Evolutionary conservation across 179 eudicot species (phyloP).

Genomic region (Beta corolliflora): DNA sequence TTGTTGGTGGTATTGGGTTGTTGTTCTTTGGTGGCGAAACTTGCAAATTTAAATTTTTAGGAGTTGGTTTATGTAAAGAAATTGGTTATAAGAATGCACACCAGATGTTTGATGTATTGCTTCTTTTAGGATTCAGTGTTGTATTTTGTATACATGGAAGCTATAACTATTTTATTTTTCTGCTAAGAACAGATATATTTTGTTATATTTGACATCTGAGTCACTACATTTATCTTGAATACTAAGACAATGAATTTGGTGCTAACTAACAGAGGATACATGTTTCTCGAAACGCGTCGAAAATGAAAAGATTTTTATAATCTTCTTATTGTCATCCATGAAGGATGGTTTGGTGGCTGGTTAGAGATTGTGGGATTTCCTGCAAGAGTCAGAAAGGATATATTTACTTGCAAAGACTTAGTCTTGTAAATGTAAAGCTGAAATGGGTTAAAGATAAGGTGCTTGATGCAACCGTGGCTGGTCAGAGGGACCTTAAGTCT

Average conservation of each 20-base stretch:
- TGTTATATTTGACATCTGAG: too few species aligned
- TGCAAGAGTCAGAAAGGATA: slow-evolving; percentile 31
- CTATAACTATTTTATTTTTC: too few species aligned
- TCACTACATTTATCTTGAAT: background rate
- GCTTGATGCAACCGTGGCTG: slow-evolving; percentile 64
- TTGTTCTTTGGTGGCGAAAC: slow-evolving; percentile 11
- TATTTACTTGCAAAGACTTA: slow-evolving; percentile 47
- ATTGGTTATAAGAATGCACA: slow-evolving; percentile 8
- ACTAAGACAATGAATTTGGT: background rate
- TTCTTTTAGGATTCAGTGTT: background rate
- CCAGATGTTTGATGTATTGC: slow-evolving; percentile 31
- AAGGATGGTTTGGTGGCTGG: slow-evolving; percentile 49
- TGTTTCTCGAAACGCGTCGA: slow-evolving; percentile 6
- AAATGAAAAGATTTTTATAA: background rate
- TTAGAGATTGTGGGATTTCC: slow-evolving; percentile 19
- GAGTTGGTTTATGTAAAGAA: background rate
- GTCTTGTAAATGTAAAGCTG: slow-evolving; percentile 73
- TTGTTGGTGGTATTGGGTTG: slow-evolving; percentile 3
- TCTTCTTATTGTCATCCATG: background rate
- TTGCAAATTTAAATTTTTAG: background rate
- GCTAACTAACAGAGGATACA: background rate
- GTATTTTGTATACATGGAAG: background rate
- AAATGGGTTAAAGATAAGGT: slow-evolving; percentile 80
- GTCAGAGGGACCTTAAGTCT: slow-evolving; percentile 64
- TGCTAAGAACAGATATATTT: too few species aligned